phyloP scores from a whole-genome alignment of 768 basidiomycete species.

The Albatrellus ellisii region DNA sequence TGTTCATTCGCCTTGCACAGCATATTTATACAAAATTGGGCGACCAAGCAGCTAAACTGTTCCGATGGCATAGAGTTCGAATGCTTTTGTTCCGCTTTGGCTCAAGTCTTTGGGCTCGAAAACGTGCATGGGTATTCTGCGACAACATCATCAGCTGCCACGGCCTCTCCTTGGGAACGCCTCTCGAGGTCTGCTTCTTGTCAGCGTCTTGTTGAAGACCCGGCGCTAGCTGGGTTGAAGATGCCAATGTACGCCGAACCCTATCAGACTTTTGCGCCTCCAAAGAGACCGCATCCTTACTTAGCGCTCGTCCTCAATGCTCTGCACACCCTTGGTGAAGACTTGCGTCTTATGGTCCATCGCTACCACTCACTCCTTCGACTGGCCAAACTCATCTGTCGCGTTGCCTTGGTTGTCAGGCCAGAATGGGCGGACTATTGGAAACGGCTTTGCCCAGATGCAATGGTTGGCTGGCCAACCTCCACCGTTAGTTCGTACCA shows the following conservation, averaged over 20 bases:
- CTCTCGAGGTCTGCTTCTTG: slow-evolving; percentile 32
- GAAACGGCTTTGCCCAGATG: slow-evolving; percentile 66
- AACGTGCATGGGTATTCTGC: neutral
- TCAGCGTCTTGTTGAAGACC: slow-evolving; percentile 44
- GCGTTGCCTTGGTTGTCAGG: slow-evolving; percentile 46
- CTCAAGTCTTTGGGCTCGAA: slow-evolving; percentile 29
- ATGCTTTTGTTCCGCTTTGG: slow-evolving; percentile 41
- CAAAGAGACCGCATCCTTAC: slow-evolving; percentile 26
- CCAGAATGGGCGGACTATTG: slow-evolving; percentile 92
- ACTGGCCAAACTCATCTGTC: slow-evolving; percentile 52
- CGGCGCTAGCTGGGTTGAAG: slow-evolving; percentile 33
- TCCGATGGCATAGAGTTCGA: slow-evolving; percentile 40
- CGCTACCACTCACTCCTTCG: slow-evolving; percentile 40
- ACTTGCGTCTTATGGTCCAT: slow-evolving; percentile 44
- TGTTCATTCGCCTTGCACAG: slow-evolving; percentile 42
- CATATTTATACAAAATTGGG: slow-evolving; percentile 47
- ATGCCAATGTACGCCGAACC: slow-evolving; percentile 17
- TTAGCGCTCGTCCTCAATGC: slow-evolving; percentile 54
- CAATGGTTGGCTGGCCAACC: slow-evolving; percentile 39
- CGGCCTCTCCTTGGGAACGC: slow-evolving; percentile 38
- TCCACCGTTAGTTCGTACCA: slow-evolving; percentile 9
- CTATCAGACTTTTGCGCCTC: neutral
- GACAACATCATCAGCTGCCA: neutral
- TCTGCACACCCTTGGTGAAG: slow-evolving; percentile 70
- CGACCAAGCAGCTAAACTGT: slow-evolving; percentile 26